Percentiles rank a stretch among this genome's conserved stretches.
Evolutionary conservation across 2,329 filamentous ascomycete species (phyloP).

Genomic region (Fusarium staphyleae): DNA sequence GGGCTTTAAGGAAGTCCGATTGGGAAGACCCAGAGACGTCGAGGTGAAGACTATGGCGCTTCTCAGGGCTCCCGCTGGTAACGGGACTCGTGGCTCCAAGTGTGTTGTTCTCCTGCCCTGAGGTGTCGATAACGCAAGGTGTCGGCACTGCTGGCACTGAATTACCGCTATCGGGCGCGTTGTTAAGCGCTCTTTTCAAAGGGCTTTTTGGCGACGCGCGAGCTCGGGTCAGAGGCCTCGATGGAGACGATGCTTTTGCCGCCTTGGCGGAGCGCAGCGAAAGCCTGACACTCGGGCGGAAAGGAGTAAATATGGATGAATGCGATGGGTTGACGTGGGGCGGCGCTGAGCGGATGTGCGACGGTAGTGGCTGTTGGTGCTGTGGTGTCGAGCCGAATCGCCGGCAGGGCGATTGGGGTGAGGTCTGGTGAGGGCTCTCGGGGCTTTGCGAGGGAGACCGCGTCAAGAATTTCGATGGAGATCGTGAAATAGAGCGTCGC

Average conservation of each 20-base stretch:
- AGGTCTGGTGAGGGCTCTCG: conserved; percentile 54
- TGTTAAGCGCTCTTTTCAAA: conserved; percentile 76
- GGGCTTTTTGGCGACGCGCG: conserved; percentile 83
- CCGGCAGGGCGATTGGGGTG: conserved; percentile 62
- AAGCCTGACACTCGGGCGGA: conserved; percentile 71
- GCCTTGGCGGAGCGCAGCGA: conserved; percentile 69
- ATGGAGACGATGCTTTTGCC: conserved; percentile 61
- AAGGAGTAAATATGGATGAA: conserved; percentile 66
- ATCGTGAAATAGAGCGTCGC: conserved; percentile 86
- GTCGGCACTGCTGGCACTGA: conserved; percentile 55
- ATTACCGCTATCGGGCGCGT: conserved; percentile 76
- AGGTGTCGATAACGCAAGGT: conserved; percentile 47
- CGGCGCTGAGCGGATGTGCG: conserved; percentile 47
- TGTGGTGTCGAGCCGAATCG: conserved; percentile 50
- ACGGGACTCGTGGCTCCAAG: conserved; percentile 47
- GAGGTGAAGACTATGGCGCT: conserved; percentile 64
- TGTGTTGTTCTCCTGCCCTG: conserved; percentile 54
- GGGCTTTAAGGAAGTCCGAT: conserved; percentile 58
- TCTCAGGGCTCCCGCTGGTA: conserved; percentile 48
- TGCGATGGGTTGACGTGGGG: conserved; percentile 45
- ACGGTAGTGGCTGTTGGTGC: conserved; percentile 44
- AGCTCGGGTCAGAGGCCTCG: conserved; percentile 64
- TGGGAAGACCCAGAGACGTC: conserved; percentile 63
- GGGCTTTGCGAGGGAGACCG: conserved; percentile 59
- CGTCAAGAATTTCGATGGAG: conserved; percentile 86